Percentiles rank a stretch among this genome's conserved stretches.
Evolutionary conservation across 495 filamentous ascomycete genomes (phyloP).

Genomic region (Apodospora peruviana): DNA sequence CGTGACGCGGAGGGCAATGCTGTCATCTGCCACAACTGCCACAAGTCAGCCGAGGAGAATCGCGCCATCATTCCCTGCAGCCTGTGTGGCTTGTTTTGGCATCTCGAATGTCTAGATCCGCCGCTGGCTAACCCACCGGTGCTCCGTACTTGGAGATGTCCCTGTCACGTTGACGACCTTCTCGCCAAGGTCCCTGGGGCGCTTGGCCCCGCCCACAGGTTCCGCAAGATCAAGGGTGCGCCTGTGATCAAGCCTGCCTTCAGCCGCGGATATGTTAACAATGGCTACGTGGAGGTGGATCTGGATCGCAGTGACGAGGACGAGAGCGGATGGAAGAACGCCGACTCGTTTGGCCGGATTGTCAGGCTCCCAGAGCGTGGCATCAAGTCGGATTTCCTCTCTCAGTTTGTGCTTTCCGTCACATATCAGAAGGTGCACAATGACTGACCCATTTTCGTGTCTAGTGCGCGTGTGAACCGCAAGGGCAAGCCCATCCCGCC

Average conservation of each 20-base stretch:
- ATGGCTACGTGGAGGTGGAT: slow-evolving; percentile 74
- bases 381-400: slow-evolving; percentile 72
- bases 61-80: slow-evolving; percentile 73
- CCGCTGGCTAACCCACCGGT: slow-evolving; percentile 73
- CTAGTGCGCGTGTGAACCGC: slow-evolving; percentile 31
- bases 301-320: slow-evolving; percentile 53
- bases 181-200: slow-evolving; percentile 31
- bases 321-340: slow-evolving; percentile 32
- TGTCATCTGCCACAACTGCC: slow-evolving; percentile 68
- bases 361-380: slow-evolving; percentile 67
- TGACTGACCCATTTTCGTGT: slow-evolving; percentile 9
- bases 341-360: slow-evolving; percentile 50
- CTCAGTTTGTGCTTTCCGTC: slow-evolving; percentile 35
- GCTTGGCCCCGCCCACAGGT: slow-evolving; percentile 44
- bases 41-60: slow-evolving; percentile 48
- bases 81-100: slow-evolving; percentile 74
- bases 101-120: slow-evolving; percentile 85
- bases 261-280: slow-evolving; percentile 61
- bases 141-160: slow-evolving; percentile 77
- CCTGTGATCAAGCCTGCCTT: slow-evolving; percentile 39
- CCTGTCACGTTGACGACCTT: slow-evolving; percentile 68
- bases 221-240: slow-evolving; percentile 48
- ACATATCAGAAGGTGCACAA: neutral
- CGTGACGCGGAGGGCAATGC: slow-evolving; percentile 61
- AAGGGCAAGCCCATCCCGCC: slow-evolving; percentile 20